These are phyloP conservation scores for Grifola frondosa DNA, from an alignment of 1,284 basidiomycete species.

Conservation along the genomic window DNA sequence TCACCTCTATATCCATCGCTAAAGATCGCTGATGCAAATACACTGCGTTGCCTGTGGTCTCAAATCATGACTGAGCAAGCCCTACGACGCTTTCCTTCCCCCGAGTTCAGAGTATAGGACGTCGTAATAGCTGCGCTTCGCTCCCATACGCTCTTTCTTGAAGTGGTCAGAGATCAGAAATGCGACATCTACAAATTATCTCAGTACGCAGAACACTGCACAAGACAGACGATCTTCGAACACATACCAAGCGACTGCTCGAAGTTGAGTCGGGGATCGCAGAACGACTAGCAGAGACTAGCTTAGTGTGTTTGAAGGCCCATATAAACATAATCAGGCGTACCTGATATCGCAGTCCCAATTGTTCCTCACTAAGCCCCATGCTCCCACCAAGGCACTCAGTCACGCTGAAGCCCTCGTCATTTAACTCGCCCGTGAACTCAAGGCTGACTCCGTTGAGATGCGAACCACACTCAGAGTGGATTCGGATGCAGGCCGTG, in stretches of 20 bases:
- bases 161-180: conserved; percentile 79
- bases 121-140: conserved; percentile 24
- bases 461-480: conserved; percentile 66
- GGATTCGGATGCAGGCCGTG: conserved; percentile 79
- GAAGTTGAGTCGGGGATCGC: conserved; percentile 80
- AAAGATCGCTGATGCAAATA: too few relatives aligned
- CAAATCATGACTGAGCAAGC: too few relatives aligned
- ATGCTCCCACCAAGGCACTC: conserved; percentile 83
- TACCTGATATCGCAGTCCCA: conserved; percentile 75
- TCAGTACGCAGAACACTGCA: not conserved
- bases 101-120: conserved; percentile 32
- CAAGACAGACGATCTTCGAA: not conserved
- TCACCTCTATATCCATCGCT: too few relatives aligned
- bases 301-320: not conserved
- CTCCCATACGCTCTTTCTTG: conserved; percentile 56
- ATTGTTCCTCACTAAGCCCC: conserved; percentile 73
- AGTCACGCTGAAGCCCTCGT: conserved; percentile 90
- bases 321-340: not conserved
- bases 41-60: too few relatives aligned
- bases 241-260: conserved; percentile 76
- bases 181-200: conserved; percentile 56
- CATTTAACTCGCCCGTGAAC: conserved; percentile 93
- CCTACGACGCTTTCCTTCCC: conserved; percentile 17
- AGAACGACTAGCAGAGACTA: conserved; percentile 56
- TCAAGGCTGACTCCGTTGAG: conserved; percentile 97